Evolutionary conservation across 192 early-diverging fungal genomes (phyloP).

Genomic region (Coemansia reversa): DNA sequence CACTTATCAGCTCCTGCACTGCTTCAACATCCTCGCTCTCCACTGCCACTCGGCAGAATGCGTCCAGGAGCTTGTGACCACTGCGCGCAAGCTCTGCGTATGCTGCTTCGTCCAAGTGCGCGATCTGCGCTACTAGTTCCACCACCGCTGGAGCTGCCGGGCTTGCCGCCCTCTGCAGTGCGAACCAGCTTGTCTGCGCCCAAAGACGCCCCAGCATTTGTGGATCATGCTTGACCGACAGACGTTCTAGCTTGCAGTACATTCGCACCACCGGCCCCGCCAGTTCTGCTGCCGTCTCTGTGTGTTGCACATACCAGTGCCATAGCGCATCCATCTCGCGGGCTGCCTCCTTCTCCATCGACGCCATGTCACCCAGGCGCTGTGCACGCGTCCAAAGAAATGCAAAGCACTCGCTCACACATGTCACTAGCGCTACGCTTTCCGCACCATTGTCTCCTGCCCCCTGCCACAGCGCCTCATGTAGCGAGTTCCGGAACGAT

Average conservation of each 20-base stretch:
- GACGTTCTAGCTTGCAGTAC: constrained; percentile 31
- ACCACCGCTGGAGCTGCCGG: constrained; percentile 26
- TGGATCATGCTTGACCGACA: constrained; percentile 25
- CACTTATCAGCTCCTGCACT: constrained; percentile 32
- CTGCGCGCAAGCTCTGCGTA: constrained; percentile 6
- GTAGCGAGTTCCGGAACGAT: constrained; percentile 28
- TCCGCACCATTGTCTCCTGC: constrained; percentile 1
- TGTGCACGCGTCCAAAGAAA: constrained; percentile 45
- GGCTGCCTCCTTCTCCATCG: constrained; percentile 33
- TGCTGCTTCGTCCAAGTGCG: constrained; percentile 12
- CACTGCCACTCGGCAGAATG: constrained; percentile 31
- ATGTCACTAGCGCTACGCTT: constrained; percentile 39
- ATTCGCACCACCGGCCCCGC: constrained; percentile 33
- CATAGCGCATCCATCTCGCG: constrained; percentile 46
- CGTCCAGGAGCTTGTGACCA: constrained; percentile 31
- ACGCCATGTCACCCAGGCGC: neutral
- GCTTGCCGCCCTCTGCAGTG: constrained; percentile 27
- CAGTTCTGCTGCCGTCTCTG: constrained; percentile 31
- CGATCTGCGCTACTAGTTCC: constrained; percentile 24
- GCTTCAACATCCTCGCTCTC: constrained; percentile 25
- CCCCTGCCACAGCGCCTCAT: constrained; percentile 46
- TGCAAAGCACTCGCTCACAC: constrained; percentile 46
- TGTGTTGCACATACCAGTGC: constrained; percentile 50
- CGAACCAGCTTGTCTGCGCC: constrained; percentile 54
- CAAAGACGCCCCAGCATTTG: constrained; percentile 34